Evolutionary conservation across 1,284 basidiomycete species (phyloP), one percentile per base, ranked within the genome.

Genomic region (Trichosporon faecale): DNA sequence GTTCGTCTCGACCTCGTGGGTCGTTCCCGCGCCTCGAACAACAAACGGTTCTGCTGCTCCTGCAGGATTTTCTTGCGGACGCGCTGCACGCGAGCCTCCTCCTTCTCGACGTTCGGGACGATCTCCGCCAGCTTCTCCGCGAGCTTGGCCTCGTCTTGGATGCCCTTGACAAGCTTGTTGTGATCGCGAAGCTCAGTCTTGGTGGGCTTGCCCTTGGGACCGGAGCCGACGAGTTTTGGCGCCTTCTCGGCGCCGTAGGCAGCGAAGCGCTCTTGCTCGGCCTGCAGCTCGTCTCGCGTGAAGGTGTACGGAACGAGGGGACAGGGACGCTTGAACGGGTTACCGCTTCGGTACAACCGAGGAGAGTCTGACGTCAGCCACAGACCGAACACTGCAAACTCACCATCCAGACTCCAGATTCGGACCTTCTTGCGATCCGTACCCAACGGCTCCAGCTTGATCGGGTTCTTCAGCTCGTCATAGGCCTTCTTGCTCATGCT

Each of bases 291-390:
- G 37, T 72, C 70, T 61, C 76, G 73, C 8, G 74, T 77, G 8
- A 73, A 66, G 7, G 78, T 73, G 63, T 80, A 70, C 27, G 75
- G 68, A 21, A 72, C 66, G 31, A 84, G 71, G 0, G 81, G 82
- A 67, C 81, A 84, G 0, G 78, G 80, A 1, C 82, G 78, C 65
- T 84, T 84, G 77, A 79, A 84, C 7, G 82, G 82, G 71, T 84
- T 84, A 9, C 81, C 79, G 21, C 81, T 82, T 29, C 74, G 74
- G 72, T 82, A 84, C 65, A 84, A 64, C 33, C 82, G 69, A 2
- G 78, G 75, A 0, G 82, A 82, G 64, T 74, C 79, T 82, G 49
- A 55, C 31, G 73, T 72, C 33, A 68, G 68, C 61, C 60, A 1
- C 12, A 1, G 16, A 3, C 11, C n/a, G 1, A 21, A 33, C 29